phyloP scores from a whole-genome alignment of 495 filamentous ascomycete species.

The Xylaria longipes region DNA sequence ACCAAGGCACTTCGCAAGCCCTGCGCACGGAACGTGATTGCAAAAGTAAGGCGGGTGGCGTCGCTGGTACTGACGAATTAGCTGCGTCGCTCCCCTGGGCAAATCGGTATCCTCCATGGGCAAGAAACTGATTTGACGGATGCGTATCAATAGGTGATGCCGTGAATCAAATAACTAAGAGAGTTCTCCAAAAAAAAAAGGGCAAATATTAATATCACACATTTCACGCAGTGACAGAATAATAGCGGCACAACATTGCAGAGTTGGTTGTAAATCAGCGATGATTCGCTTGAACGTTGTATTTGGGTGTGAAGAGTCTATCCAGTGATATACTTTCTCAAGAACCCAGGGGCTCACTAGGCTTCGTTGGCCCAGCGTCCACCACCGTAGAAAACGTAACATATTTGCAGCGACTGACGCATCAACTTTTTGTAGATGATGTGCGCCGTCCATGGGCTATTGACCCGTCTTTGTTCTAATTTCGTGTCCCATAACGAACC shows the following conservation, averaged over 20 bases:
- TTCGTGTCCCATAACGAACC: slow-evolving; percentile 20
- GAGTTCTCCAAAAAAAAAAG: neutral
- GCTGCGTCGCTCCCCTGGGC: neutral
- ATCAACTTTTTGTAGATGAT: neutral
- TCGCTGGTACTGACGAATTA: slow-evolving; percentile 38
- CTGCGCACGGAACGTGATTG: slow-evolving; percentile 15
- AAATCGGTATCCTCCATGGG: neutral
- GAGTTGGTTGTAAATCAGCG: slow-evolving; percentile 17
- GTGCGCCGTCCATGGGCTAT: slow-evolving; percentile 24
- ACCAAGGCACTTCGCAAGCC: slow-evolving; percentile 20
- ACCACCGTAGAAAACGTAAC: slow-evolving; percentile 28
- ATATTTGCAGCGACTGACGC: slow-evolving; percentile 13
- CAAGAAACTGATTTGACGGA: neutral
- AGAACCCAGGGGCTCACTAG: slow-evolving; percentile 29
- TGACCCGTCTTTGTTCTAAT: slow-evolving; percentile 31
- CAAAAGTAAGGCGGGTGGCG: slow-evolving; percentile 45
- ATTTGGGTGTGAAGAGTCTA: slow-evolving; percentile 40
- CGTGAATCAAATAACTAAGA: neutral
- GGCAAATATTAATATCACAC: neutral
- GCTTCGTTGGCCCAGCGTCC: slow-evolving; percentile 19
- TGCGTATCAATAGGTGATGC: neutral
- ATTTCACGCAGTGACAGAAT: neutral
- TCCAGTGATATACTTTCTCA: slow-evolving; percentile 28
- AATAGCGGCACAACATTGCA: neutral
- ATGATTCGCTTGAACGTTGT: slow-evolving; percentile 35